A percentile compares a stretch with the other conserved stretches of the same genome.
These are phyloP conservation scores for Aspergillus novoparasiticus DNA, from an alignment of 2,329 filamentous ascomycete genomes.

Conservation along the genomic window DNA sequence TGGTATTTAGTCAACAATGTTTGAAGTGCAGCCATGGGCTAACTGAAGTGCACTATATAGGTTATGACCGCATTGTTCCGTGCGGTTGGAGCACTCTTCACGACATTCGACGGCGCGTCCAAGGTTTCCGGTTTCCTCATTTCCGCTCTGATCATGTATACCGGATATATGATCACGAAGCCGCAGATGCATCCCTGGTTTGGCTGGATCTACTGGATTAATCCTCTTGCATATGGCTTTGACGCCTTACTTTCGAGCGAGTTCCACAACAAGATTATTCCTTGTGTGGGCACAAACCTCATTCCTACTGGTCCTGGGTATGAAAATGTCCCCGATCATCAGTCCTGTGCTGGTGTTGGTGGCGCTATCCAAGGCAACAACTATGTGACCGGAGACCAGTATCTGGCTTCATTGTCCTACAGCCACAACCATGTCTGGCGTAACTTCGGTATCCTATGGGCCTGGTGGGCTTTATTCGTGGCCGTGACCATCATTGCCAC, in stretches of 20 bases:
- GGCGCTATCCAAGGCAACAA: constrained; percentile 56
- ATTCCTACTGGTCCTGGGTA: constrained; percentile 36
- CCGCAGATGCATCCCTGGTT: constrained; percentile 58
- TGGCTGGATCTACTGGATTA: constrained; percentile 48
- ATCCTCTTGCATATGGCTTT: constrained; percentile 43
- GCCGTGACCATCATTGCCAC: constrained; percentile 62
- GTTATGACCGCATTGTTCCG: constrained; percentile 63
- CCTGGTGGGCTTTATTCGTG: constrained; percentile 64
- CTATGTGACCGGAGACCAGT: constrained; percentile 60
- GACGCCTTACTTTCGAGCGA: constrained; percentile 42
- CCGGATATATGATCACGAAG: constrained; percentile 49
- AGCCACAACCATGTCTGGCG: constrained; percentile 57
- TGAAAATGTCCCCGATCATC: constrained; percentile 20
- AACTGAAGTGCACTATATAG: constrained; percentile 22
- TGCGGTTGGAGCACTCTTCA: constrained; percentile 57
- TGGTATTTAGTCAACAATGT: neutral
- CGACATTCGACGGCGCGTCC: constrained; percentile 61
- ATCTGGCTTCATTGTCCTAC: constrained; percentile 59
- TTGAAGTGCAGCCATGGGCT: neutral
- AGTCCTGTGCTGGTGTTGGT: constrained; percentile 52
- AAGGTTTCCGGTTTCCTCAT: constrained; percentile 52
- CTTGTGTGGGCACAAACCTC: constrained; percentile 37
- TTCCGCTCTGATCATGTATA: constrained; percentile 42
- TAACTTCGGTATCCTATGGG: constrained; percentile 65
- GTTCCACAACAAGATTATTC: constrained; percentile 32